A percentile compares a stretch with the other conserved stretches of the same genome.
These are phyloP conservation scores for Xylaria digitata DNA, from an alignment of 2,329 filamentous ascomycete genomes.

Conservation along the genomic window DNA sequence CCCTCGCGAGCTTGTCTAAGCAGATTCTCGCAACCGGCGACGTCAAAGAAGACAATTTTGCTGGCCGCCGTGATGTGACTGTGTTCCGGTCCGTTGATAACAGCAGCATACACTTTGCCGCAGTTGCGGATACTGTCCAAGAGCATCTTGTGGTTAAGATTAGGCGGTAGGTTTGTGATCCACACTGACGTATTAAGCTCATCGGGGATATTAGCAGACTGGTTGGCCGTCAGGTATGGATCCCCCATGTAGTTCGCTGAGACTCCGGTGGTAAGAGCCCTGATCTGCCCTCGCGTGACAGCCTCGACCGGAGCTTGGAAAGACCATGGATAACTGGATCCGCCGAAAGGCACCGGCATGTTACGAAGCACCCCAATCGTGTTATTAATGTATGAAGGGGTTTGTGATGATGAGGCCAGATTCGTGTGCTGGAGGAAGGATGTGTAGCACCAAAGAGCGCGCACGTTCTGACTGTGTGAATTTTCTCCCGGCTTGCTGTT, in stretches of 20 bases:
- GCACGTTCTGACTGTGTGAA: neutral
- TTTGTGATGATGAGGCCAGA: neutral
- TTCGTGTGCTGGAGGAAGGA: neutral
- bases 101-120: slow-evolving; percentile 63
- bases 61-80: slow-evolving; percentile 49
- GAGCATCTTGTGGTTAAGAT: slow-evolving; percentile 57
- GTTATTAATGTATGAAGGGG: no score
- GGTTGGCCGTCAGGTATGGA: slow-evolving; percentile 52
- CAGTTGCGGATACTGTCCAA: slow-evolving; percentile 57
- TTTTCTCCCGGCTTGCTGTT: neutral
- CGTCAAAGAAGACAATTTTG: slow-evolving; percentile 60
- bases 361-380: no score
- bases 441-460: neutral
- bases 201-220: slow-evolving; percentile 54
- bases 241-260: slow-evolving; percentile 54
- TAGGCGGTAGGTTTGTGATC: slow-evolving; percentile 62
- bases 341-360: neutral
- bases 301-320: neutral
- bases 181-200: slow-evolving; percentile 63
- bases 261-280: neutral
- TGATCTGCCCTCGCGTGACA: neutral
- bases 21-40: slow-evolving; percentile 60
- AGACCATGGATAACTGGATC: neutral
- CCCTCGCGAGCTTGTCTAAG: slow-evolving; percentile 58
- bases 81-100: slow-evolving; percentile 61